phyloP scores from a whole-genome alignment of 371 early-diverging fungal species.

The Actinomucor elegans region DNA sequence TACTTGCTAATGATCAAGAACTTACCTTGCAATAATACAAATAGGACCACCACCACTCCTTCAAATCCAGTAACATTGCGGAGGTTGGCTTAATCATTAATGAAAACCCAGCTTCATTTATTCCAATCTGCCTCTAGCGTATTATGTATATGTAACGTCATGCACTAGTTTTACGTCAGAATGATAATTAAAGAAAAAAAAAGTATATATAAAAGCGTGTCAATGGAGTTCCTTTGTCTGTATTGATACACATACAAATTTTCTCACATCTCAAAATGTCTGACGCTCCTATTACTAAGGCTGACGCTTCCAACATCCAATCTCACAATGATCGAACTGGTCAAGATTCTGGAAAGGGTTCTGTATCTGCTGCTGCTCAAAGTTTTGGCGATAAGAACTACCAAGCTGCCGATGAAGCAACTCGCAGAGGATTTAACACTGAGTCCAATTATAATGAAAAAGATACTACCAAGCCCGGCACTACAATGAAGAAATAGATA shows the following conservation, averaged over 20 bases:
- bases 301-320: slow-evolving; percentile 5
- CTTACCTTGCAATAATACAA: too few relatives aligned
- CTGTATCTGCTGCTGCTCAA: slow-evolving; percentile 2
- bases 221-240: too few relatives aligned
- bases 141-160: too few relatives aligned
- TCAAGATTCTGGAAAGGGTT: slow-evolving; percentile 2
- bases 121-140: too few relatives aligned
- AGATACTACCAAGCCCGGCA: slow-evolving; percentile 8
- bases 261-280: neutral
- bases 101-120: too few relatives aligned
- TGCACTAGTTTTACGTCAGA: neutral
- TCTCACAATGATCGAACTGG: neutral
- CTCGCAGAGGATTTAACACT: slow-evolving; percentile 1
- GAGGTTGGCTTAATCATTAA: too few relatives aligned
- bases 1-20: too few relatives aligned
- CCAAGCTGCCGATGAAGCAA: slow-evolving; percentile 7
- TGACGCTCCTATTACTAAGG: slow-evolving; percentile 9
- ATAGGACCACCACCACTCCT: too few relatives aligned
- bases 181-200: neutral
- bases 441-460: slow-evolving; percentile 2
- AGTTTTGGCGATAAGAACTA: slow-evolving; percentile 8
- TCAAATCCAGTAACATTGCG: too few relatives aligned
- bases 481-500: neutral
- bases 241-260: too few relatives aligned
- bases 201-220: neutral